A percentile compares a stretch with the other conserved stretches of the same genome.
Evolutionary conservation across 257 asterid species (phyloP).

Genomic region (Lavandula angustifolia): DNA sequence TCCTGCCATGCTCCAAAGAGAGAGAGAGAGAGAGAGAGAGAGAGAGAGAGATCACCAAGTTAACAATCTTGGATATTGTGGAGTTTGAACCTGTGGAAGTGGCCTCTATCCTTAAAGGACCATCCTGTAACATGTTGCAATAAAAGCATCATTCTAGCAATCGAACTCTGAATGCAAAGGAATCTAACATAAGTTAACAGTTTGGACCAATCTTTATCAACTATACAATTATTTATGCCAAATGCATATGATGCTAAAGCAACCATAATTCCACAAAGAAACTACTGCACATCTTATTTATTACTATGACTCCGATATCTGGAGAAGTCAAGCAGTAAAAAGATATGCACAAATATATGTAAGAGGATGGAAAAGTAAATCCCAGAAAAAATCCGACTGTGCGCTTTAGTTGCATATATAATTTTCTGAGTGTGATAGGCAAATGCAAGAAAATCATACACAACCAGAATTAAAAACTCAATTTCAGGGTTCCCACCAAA

Average conservation of each 20-base stretch:
- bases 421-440: background rate
- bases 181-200: constrained; percentile 12
- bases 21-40: constrained; percentile 8
- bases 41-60: constrained; percentile 55
- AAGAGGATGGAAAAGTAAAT: background rate
- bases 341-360: constrained; percentile 6
- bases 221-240: constrained; percentile 11
- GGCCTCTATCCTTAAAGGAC: constrained; percentile 89
- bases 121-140: constrained; percentile 62
- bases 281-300: constrained; percentile 5
- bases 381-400: background rate
- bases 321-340: constrained; percentile 22
- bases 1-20: background rate
- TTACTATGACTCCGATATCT: constrained; percentile 14
- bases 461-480: constrained; percentile 4
- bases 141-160: constrained; percentile 33
- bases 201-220: constrained; percentile 1
- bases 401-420: background rate
- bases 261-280: constrained; percentile 12
- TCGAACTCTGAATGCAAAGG: constrained; percentile 14
- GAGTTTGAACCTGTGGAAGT: constrained; percentile 92
- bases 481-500: constrained; percentile 1
- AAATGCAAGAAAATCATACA: constrained; percentile 17
- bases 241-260: constrained; percentile 12
- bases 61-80: constrained; percentile 90